Base-by-base conservation (phyloP, 2,329 filamentous ascomycete species). In the Aspergillus fischeri region DNA sequence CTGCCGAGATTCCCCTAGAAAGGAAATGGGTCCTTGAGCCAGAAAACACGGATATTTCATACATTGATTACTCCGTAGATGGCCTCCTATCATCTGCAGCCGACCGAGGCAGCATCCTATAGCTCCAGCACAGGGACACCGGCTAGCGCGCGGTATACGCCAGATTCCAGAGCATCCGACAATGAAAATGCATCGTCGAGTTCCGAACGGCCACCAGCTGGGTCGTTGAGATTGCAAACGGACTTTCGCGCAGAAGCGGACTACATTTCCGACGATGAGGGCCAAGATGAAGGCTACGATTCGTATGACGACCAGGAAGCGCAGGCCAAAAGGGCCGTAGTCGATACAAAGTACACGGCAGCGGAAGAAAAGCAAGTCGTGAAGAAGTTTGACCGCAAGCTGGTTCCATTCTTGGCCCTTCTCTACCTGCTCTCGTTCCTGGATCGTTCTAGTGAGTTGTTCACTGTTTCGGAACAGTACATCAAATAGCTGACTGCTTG, bases 401-500 rank as follows among this genome's bases (percentile, higher is more conserved):
- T 97, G 53, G 90, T 96, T 5, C 72, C 90, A 1, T 95, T 96
- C 70, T 82, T 96, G 61, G 89, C 90, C 10, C 71, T 93, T 57
- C 80, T 96, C 11, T 97, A 94, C 70, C 83, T 95, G 80, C 78
- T 96, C 60, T 89, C 87, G 61, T 96, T 96, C 70, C 75, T 96
- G 63, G 92, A 96, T 73, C 83, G 92, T 63, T 92, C 90, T 20
- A 96, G 90, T 92, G 78, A 60, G 81, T 77, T 25, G 56, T 24
- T 49, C 14, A 28, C 49, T 49, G 27, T 21, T 38, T 8, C 49
- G 5, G 25, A 27, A 21, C 24, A 25, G 21, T 25, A 29, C n/a
- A 20, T 25, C 3, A 14, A 35, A 14, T 29, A 29, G 20, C 58
- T 63, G 54, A 63, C 42, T 38, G 44, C 20, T 10, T 8, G 11